Conservation (phyloP, 495 filamentous ascomycete species). For the Ascodesmis nigricans region DNA sequence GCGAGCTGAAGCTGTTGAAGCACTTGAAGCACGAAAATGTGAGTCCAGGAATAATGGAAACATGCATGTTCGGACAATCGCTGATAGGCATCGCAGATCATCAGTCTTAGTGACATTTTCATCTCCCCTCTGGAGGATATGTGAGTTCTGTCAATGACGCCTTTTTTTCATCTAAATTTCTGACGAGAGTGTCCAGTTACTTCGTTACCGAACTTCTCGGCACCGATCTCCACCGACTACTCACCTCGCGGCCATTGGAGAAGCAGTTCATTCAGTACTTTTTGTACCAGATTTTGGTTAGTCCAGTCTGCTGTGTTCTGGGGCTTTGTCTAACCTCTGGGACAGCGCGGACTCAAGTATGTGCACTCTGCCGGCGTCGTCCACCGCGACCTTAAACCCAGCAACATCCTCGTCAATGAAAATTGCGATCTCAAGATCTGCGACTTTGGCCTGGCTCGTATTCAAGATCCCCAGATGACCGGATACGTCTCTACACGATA, state of each 20-base stretch:
- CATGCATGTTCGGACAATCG: constrained; percentile 1
- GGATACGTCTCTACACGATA: constrained; percentile 97
- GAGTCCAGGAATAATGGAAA: constrained; percentile 12
- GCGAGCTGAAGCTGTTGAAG: constrained; percentile 91
- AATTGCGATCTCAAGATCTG: constrained; percentile 99
- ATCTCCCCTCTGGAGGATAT: constrained; percentile 98
- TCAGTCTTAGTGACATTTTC: constrained; percentile 96
- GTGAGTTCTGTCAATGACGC: constrained; percentile 41
- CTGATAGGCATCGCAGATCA: constrained; percentile 41
- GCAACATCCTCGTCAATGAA: constrained; percentile 97
- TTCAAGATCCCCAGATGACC: constrained; percentile 99
- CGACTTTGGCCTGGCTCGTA: constrained; percentile 90
- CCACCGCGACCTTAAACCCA: constrained; percentile 90
- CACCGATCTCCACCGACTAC: constrained; percentile 83
- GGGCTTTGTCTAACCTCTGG: constrained; percentile 22
- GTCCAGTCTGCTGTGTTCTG: constrained; percentile 12
- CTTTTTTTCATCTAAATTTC: constrained; percentile 5
- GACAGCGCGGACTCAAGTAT: constrained; percentile 91
- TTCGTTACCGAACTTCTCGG: constrained; percentile 95
- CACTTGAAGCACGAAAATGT: constrained; percentile 96
- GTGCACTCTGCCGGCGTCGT: constrained; percentile 97
- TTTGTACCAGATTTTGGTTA: constrained; percentile 89
- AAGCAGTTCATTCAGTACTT: constrained; percentile 99
- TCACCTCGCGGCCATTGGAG: constrained; percentile 87
- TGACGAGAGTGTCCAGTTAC: constrained; percentile 38